Percentiles rank a stretch among this genome's conserved stretches.
Conservation (phyloP, 306 rosid species). For the Quercus berberidifolia region DNA sequence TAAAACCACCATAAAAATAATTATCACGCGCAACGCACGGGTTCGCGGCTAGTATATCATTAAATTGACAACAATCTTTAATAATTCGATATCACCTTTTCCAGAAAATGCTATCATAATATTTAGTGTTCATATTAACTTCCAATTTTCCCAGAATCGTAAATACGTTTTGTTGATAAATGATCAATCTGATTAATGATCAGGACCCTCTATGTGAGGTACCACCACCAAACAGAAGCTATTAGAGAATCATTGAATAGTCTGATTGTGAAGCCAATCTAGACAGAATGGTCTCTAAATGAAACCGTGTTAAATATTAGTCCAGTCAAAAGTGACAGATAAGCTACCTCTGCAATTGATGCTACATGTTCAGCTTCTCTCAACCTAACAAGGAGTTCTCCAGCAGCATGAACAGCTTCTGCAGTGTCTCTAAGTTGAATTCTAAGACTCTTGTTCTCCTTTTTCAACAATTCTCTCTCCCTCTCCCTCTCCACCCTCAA, state of each 20-base stretch:
- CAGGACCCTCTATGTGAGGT: too few relatives aligned
- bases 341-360: constrained; percentile 71
- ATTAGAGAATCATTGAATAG: background rate
- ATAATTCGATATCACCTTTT: too few relatives aligned
- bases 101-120: too few relatives aligned
- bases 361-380: constrained; percentile 88
- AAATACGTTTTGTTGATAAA: too few relatives aligned
- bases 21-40: too few relatives aligned
- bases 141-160: too few relatives aligned
- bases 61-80: too few relatives aligned
- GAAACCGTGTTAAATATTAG: background rate
- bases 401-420: constrained; percentile 98
- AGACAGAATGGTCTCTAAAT: background rate
- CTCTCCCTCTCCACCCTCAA: constrained; percentile 85
- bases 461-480: constrained; percentile 75
- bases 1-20: too few relatives aligned
- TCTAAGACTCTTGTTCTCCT: constrained; percentile 79
- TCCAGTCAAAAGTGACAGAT: background rate
- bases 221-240: background rate
- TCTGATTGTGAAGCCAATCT: too few relatives aligned
- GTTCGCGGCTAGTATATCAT: too few relatives aligned
- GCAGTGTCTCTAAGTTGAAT: constrained; percentile 92
- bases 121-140: too few relatives aligned
- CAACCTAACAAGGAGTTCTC: constrained; percentile 89
- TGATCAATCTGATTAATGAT: too few relatives aligned